Evolutionary conservation across 805 yeast genomes (phyloP).

Genomic region (Zygosaccharomyces lentus): DNA sequence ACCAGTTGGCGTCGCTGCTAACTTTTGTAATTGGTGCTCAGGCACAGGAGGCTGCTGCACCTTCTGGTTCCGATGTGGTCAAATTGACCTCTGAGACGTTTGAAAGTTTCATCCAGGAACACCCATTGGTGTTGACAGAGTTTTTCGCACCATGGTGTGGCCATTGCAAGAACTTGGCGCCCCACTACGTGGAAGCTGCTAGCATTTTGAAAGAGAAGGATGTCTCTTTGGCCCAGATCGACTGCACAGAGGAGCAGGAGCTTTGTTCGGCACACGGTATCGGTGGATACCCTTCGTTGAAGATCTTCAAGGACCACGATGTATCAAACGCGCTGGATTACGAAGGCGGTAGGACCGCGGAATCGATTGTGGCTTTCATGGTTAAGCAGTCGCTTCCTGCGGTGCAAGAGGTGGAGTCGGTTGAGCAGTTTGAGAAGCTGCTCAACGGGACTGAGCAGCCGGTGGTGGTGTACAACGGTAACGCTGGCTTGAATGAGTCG

Average conservation of each 20-base stretch:
- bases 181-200: slow-evolving; percentile 76
- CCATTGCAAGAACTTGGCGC: slow-evolving; percentile 85
- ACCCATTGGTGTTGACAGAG: slow-evolving; percentile 79
- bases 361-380: slow-evolving; percentile 75
- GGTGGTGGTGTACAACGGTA: slow-evolving; percentile 54
- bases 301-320: slow-evolving; percentile 58
- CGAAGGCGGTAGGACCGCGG: slow-evolving; percentile 80
- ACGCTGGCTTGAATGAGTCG: slow-evolving; percentile 46
- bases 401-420: slow-evolving; percentile 47
- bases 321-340: slow-evolving; percentile 51
- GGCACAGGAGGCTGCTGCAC: slow-evolving; percentile 62
- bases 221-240: slow-evolving; percentile 75
- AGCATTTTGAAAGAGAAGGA: slow-evolving; percentile 57
- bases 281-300: slow-evolving; percentile 81
- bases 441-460: slow-evolving; percentile 41
- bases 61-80: slow-evolving; percentile 82
- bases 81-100: slow-evolving; percentile 66
- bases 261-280: slow-evolving; percentile 65
- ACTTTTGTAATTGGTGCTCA: slow-evolving; percentile 34
- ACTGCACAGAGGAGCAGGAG: slow-evolving; percentile 74
- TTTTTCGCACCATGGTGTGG: slow-evolving; percentile 99
- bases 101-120: slow-evolving; percentile 57
- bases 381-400: slow-evolving; percentile 77
- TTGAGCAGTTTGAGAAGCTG: slow-evolving; percentile 48
- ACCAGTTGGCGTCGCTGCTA: slow-evolving; percentile 21